Evolutionary conservation across 2,329 filamentous ascomycete species (phyloP), one percentile per base, ranked within the genome.

Genomic region (Apiospora aurea): DNA sequence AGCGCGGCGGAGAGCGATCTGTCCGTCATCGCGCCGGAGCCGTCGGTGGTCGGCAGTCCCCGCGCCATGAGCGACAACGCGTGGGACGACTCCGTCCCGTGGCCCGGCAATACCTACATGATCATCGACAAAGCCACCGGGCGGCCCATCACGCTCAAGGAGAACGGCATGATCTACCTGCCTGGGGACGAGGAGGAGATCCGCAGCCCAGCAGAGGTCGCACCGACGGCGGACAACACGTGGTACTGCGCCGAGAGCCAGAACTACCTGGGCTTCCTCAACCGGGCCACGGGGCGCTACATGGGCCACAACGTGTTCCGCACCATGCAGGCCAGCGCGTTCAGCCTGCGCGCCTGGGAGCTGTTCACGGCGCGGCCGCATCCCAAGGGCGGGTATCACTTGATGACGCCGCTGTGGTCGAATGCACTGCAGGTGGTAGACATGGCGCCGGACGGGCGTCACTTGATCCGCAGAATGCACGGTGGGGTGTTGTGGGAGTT

Each of bases 401-500:
- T 68, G 24, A 4, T 68, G 24, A 47, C 46, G 43, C 66, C 43
- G 24, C 14, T 21, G 5, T 68, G 29, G 24, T 16, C n/a, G 41
- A 24, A 47, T 4, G 46, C 43, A 18, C 66, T 68, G 8, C 13
- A 47, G 14, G n/a, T 34, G 14, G 26, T 68, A 24, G 66, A 38
- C 43, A n/a, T 68, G 2, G n/a, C 66, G 11, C 11, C 3, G 2
- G 29, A 68, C 11, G 66, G 66, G 21, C 43, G 24, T 11, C 66
- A 68, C 29, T 47, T 68, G 24, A 34, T n/a, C 4, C 66, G 66
- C 16, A 34, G 66, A 14, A 47, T 26, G 24, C 66, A 68, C n/a
- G 66, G 43, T 4, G 66, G 66, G 29, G 66, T n/a, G 24, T 26
- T 68, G 43, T 68, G 66, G 66, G 66, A 68, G 66, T 68, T 68